A percentile compares a stretch with the other conserved stretches of the same genome.
phyloP scores from a whole-genome alignment of 2,329 filamentous ascomycete species.

The Trichoderma aggressivum region DNA sequence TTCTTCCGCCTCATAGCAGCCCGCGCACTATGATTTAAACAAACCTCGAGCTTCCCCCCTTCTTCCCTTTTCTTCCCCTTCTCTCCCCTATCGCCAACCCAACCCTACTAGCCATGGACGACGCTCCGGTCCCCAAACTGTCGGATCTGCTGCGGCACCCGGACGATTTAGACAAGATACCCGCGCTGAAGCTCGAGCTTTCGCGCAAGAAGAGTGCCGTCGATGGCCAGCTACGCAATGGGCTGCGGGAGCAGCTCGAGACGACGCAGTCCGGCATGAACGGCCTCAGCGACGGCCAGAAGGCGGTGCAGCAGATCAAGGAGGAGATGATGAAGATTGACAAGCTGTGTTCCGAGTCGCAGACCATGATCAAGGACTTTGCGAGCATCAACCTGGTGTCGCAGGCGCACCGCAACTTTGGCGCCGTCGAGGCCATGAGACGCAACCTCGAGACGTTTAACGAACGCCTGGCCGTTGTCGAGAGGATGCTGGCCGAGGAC shows the following conservation, averaged over 20 bases:
- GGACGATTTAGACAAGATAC: conserved; percentile 96
- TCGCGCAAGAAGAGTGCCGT: conserved; percentile 88
- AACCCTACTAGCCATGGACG: conserved; percentile 39
- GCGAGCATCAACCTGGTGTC: conserved; percentile 87
- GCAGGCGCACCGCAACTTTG: conserved; percentile 94
- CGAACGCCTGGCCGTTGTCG: conserved; percentile 69
- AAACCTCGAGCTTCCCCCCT: not conserved
- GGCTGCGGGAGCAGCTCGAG: conserved; percentile 87
- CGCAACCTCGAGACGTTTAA: conserved; percentile 85
- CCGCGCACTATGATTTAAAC: conserved; percentile 18
- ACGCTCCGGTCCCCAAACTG: conserved; percentile 72
- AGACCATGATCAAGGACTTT: conserved; percentile 97
- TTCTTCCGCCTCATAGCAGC: not conserved
- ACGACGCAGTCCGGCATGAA: conserved; percentile 91
- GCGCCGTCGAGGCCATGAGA: conserved; percentile 90
- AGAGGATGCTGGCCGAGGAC: conserved; percentile 76
- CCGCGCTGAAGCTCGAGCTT: conserved; percentile 85
- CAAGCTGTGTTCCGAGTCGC: conserved; percentile 92
- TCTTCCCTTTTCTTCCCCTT: not conserved
- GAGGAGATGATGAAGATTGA: conserved; percentile 99
- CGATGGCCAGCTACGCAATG: conserved; percentile 84
- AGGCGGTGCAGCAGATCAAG: conserved; percentile 87
- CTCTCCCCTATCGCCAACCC: conserved; percentile 1
- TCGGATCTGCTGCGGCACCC: conserved; percentile 91
- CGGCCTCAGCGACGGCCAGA: conserved; percentile 83